Base-by-base conservation (phyloP, 768 basidiomycete genomes). In the Filobasidium wieringae region DNA sequence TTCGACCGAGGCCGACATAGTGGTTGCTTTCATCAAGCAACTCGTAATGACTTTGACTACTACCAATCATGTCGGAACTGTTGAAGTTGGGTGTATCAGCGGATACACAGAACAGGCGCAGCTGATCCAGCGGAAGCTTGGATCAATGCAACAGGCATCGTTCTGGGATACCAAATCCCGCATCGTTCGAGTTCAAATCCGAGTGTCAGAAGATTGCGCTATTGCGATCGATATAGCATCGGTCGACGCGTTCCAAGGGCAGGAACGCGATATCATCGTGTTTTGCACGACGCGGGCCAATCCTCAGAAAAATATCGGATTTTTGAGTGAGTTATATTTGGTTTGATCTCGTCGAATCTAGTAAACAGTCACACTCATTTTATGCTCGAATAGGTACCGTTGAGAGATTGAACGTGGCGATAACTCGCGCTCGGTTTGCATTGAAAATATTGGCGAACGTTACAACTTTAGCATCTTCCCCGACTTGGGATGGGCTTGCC, bases 231-330 rank as follows among this genome's bases (percentile, higher is more conserved):
- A 93, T 72, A 80, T 93, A 66, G 88, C 87, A 76, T 92, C 90
- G 0, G 90, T 95, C 12, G 90, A 95, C 66, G 90, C 89, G n/a
- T 95, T 92, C 70, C 88, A 95, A 72, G 90, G 90, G 11, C 80
- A 88, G 45, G 88, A 95, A 76, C 93, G 93, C 75, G 85, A 88
- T 27, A 82, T 93, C 40, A 87, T 95, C 62, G 79, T 95, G 39
- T 91, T 95, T 72, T 88, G 86, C 36, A 91, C 89, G 3, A 89
- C 91, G 51, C 80, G 91, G 53, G 87, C 86, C 70, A 95, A 95
- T 66, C 65, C 77, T 1, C 74, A 73, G 0, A 88, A 88, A 9
- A 77, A 82, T 57, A 88, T 95, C 66, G 91, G 91, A 0, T 95
- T 95, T 74, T 78, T 95, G 24, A 47, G 43, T 47, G 43, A 47